A percentile compares a stretch with the other conserved stretches of the same genome.
Conservation (phyloP, 805 yeast genomes). For the Maudiozyma serrabonitensis region DNA sequence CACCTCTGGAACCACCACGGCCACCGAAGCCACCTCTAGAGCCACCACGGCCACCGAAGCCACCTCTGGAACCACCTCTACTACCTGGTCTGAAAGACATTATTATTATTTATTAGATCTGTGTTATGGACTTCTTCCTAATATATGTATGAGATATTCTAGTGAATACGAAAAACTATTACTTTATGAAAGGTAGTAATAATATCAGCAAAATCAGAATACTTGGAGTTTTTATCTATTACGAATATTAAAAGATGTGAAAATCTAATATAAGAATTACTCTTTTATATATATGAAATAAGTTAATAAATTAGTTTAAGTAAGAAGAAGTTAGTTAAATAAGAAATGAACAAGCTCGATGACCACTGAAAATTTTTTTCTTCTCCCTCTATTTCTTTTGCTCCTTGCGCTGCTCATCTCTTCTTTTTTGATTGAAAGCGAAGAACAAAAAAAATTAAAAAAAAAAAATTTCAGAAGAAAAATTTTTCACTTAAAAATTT, state of each 20-base stretch:
- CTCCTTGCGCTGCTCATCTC: not conserved
- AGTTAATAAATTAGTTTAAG: too few relatives aligned
- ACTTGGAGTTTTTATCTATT: too few relatives aligned
- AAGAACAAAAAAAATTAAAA: not conserved
- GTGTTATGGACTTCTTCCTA: not conserved
- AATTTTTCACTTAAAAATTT: not conserved
- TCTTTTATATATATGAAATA: too few relatives aligned
- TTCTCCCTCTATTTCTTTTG: not conserved
- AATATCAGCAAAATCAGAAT: too few relatives aligned
- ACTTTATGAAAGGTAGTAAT: too few relatives aligned
- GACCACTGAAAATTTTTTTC: not conserved
- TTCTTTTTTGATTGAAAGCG: too few relatives aligned
- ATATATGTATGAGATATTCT: too few relatives aligned
- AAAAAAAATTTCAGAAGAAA: not conserved
- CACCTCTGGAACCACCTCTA: constrained; percentile 51
- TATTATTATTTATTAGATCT: constrained; percentile 9
- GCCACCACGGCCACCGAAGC: constrained; percentile 16
- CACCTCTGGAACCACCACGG: constrained; percentile 36
- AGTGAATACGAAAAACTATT: too few relatives aligned
- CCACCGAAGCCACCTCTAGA: constrained; percentile 34
- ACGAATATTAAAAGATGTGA: too few relatives aligned
- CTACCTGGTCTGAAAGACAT: constrained; percentile 75
- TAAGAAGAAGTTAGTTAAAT: too few relatives aligned
- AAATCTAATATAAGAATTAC: too few relatives aligned
- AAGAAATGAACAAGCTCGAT: not conserved